phyloP scores from a whole-genome alignment of 345 rosid genomes.

The Hypericum perforatum region DNA sequence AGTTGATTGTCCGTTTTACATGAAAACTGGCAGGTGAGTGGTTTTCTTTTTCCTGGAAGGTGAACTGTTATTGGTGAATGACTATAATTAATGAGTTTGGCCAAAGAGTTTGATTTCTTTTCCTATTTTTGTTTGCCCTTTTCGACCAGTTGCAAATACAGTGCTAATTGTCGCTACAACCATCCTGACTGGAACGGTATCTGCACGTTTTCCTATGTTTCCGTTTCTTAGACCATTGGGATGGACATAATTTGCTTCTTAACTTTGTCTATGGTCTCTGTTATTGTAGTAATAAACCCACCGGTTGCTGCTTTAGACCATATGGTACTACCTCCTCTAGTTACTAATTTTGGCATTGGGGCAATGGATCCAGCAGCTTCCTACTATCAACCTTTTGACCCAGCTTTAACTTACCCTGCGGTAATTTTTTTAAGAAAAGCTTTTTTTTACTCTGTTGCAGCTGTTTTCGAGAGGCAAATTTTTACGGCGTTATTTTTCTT shows the following conservation, averaged over 20 bases:
- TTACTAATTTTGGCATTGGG: slow-evolving; percentile 40
- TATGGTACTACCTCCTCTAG: slow-evolving; percentile 35
- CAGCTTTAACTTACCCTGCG: slow-evolving; percentile 30
- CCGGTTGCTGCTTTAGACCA: slow-evolving; percentile 49
- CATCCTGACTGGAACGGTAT: slow-evolving; percentile 91
- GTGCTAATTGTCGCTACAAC: slow-evolving; percentile 84
- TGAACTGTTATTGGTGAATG: background rate
- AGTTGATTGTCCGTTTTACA: slow-evolving; percentile 85
- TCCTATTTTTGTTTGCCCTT: slow-evolving; percentile 4
- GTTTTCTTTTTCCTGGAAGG: background rate
- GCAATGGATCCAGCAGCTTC: slow-evolving; percentile 49
- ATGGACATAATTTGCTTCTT: background rate
- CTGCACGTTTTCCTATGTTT: slow-evolving; percentile 2
- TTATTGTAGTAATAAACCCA: slow-evolving; percentile 50
- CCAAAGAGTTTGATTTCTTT: slow-evolving; percentile 3
- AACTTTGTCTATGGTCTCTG: slow-evolving; percentile 1
- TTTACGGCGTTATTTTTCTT: slow-evolving; percentile 4
- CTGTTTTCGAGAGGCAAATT: too few relatives aligned
- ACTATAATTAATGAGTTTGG: background rate
- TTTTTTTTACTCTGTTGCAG: too few relatives aligned
- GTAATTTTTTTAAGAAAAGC: slow-evolving; percentile 13
- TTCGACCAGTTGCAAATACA: slow-evolving; percentile 75
- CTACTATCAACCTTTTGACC: slow-evolving; percentile 48
- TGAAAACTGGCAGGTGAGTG: slow-evolving; percentile 87
- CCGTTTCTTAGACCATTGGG: background rate